phyloP scores from a whole-genome alignment of 176 grass and related monocot genomes.

The Lolium multiflorum region DNA sequence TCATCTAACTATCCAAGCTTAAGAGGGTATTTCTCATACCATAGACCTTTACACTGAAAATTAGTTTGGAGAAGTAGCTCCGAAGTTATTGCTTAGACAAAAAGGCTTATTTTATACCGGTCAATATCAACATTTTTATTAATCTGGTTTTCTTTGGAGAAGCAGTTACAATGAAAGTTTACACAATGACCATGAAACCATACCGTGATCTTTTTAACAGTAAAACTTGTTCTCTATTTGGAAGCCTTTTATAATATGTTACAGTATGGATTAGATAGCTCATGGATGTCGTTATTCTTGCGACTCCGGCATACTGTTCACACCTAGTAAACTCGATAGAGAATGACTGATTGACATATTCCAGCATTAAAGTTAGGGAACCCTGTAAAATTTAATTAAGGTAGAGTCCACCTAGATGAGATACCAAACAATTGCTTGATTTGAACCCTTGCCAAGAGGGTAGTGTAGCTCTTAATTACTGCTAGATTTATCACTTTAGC shows the following conservation, averaged over 20 bases:
- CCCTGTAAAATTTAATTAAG: too few species aligned
- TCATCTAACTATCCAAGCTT: not conserved
- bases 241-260: not conserved
- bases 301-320: not conserved
- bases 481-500: not conserved
- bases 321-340: not conserved
- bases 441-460: not conserved
- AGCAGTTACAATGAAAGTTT: not conserved
- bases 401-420: too few species aligned
- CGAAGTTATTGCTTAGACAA: not conserved
- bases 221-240: slow-evolving; percentile 6
- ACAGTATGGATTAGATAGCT: not conserved
- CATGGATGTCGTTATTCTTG: not conserved
- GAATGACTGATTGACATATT: too few species aligned
- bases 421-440: too few species aligned
- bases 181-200: not conserved
- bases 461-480: too few species aligned
- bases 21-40: not conserved
- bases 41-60: slow-evolving; percentile 5
- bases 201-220: not conserved
- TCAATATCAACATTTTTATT: not conserved
- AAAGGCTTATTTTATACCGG: not conserved
- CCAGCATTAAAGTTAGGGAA: too few species aligned
- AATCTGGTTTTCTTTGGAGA: not conserved
- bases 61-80: not conserved